Evolutionary conservation across 257 asterid genomes (phyloP).

Genomic region (Vinca minor): DNA sequence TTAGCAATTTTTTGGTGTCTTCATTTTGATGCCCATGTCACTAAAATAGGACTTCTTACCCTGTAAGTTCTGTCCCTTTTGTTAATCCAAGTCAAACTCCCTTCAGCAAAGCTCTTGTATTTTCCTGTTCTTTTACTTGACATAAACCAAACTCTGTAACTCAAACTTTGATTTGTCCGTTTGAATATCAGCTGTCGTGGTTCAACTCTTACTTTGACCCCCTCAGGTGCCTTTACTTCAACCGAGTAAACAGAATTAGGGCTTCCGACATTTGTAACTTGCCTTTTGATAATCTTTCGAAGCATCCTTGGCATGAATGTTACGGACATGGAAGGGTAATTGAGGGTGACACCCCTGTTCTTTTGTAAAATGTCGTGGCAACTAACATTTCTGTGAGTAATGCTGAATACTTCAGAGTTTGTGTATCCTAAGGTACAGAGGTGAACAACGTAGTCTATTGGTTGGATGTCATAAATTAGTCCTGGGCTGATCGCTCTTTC

Average conservation of each 20-base stretch:
- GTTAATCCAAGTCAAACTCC: constrained; percentile 74
- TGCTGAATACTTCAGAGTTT: constrained; percentile 55
- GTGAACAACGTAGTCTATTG: constrained; percentile 58
- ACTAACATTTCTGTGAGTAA: constrained; percentile 75
- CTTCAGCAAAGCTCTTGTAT: constrained; percentile 36
- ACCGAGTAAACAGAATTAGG: constrained; percentile 30
- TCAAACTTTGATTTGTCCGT: constrained; percentile 46
- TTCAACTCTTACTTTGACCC: constrained; percentile 56
- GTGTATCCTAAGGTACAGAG: constrained; percentile 61
- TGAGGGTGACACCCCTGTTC: constrained; percentile 72
- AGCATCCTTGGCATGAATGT: constrained; percentile 45
- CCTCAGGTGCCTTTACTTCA: constrained; percentile 53
- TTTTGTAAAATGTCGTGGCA: constrained; percentile 48
- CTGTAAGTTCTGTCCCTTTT: constrained; percentile 27
- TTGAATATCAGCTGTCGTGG: constrained; percentile 53
- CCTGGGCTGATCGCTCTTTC: constrained; percentile 70
- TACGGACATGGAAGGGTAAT: constrained; percentile 71
- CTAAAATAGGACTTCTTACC: constrained; percentile 80
- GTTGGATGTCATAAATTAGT: constrained; percentile 56
- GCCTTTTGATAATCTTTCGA: constrained; percentile 44
- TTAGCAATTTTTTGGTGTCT: neutral
- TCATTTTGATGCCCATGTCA: constrained; percentile 61
- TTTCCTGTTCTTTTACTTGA: constrained; percentile 30
- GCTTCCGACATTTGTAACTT: constrained; percentile 58
- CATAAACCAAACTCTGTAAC: constrained; percentile 61